phyloP scores from a whole-genome alignment of 352 stramenopile species.

The Pythium volutum region DNA sequence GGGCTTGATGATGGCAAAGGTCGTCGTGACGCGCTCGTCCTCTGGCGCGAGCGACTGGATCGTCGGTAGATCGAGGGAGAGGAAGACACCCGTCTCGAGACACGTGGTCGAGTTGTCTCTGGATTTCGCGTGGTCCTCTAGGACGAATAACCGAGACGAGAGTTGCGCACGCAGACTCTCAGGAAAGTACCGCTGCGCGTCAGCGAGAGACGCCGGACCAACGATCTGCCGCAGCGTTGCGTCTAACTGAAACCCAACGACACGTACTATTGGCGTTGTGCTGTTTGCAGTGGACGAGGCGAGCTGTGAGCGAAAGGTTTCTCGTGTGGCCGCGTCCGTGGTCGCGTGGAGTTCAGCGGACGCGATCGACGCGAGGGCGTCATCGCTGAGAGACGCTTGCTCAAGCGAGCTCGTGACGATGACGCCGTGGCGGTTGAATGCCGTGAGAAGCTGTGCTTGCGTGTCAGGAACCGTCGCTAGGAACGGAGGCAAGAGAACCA shows the following conservation, averaged over 20 bases:
- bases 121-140: constrained; percentile 25
- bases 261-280: constrained; percentile 21
- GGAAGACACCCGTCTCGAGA: constrained; percentile 45
- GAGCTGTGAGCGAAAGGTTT: constrained; percentile 6
- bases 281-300: neutral
- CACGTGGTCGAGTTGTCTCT: constrained; percentile 29
- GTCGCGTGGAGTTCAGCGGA: constrained; percentile 3
- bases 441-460: constrained; percentile 26
- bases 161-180: constrained; percentile 45
- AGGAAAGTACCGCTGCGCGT: constrained; percentile 42
- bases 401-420: constrained; percentile 23
- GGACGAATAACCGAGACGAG: constrained; percentile 7
- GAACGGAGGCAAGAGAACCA: constrained; percentile 42
- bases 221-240: constrained; percentile 36
- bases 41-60: constrained; percentile 16
- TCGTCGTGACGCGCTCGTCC: constrained; percentile 30
- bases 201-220: constrained; percentile 32
- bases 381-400: constrained; percentile 7
- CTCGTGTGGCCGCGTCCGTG: neutral
- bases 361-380: constrained; percentile 14
- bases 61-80: constrained; percentile 24
- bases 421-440: constrained; percentile 28
- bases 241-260: constrained; percentile 45
- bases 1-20: constrained; percentile 66
- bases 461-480: constrained; percentile 24